Percentiles rank a stretch among this genome's conserved stretches.
These are phyloP conservation scores for Tuber brumale DNA, from an alignment of 495 filamentous ascomycete species.

Conservation along the genomic window DNA sequence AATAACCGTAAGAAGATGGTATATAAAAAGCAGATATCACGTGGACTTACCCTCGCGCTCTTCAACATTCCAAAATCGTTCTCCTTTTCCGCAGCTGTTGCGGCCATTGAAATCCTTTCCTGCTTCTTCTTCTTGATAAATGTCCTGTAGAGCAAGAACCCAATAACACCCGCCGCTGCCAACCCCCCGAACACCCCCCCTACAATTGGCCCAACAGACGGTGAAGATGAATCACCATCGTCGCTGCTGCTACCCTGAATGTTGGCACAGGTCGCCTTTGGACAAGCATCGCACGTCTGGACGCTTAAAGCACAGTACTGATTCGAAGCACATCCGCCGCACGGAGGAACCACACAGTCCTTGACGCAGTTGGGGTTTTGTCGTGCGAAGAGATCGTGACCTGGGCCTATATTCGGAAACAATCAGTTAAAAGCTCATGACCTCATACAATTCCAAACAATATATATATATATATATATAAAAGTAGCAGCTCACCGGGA, in stretches of 20 bases:
- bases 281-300: conserved; percentile 36
- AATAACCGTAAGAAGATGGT: conserved; percentile 17
- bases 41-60: conserved; percentile 50
- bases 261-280: conserved; percentile 21
- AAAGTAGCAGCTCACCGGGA: conserved; percentile 22
- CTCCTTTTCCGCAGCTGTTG: conserved; percentile 49
- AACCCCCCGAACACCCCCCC: conserved; percentile 39
- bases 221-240: neutral
- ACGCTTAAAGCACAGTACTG: conserved; percentile 30
- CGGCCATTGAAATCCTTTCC: conserved; percentile 46
- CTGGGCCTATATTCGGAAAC: conserved; percentile 14
- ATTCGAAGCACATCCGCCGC: conserved; percentile 19
- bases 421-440: neutral
- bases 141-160: conserved; percentile 77
- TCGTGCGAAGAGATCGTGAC: conserved; percentile 34
- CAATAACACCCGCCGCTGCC: conserved; percentile 56
- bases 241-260: neutral
- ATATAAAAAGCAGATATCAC: conserved; percentile 1
- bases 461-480: neutral
- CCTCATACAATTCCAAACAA: neutral
- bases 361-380: conserved; percentile 28
- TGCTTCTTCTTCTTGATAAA: conserved; percentile 73
- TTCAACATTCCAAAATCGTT: conserved; percentile 56
- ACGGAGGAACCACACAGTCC: conserved; percentile 23
- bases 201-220: conserved; percentile 36